phyloP scores from a whole-genome alignment of 148 eudicot species.

The Gaultheria prostrata region DNA sequence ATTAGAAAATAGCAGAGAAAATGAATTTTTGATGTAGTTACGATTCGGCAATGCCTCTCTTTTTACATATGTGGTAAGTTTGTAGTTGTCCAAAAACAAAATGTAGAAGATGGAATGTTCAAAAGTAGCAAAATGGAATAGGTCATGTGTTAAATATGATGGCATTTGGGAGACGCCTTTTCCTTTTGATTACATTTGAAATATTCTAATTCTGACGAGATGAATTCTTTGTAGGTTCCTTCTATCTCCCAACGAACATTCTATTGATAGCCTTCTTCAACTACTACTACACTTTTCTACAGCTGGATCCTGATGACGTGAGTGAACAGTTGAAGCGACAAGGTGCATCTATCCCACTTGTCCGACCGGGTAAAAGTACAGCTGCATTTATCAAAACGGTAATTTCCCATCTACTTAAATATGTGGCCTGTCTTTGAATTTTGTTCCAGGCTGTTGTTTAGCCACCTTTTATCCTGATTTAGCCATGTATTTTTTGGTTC shows the following conservation, averaged over 20 bases:
- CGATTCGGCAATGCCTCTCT: neutral
- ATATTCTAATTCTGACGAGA: neutral
- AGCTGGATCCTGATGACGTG: conserved; percentile 95
- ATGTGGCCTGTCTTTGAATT: neutral
- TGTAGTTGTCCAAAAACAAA: neutral
- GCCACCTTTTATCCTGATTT: neutral
- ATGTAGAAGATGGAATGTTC: neutral
- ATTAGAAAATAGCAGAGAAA: neutral
- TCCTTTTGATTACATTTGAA: neutral
- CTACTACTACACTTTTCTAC: conserved; percentile 93
- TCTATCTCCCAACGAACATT: conserved; percentile 83
- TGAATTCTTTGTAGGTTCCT: conserved; percentile 50
- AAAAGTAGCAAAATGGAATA: neutral
- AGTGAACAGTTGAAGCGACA: conserved; percentile 96
- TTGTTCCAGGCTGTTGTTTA: neutral
- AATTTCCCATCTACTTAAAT: conserved; percentile 13
- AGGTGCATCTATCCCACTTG: conserved; percentile 96
- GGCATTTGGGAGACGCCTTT: neutral
- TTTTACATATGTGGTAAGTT: neutral
- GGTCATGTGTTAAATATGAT: neutral
- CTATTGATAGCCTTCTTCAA: conserved; percentile 90
- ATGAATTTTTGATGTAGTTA: neutral
- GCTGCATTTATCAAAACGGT: conserved; percentile 84
- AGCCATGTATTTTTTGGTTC: neutral
- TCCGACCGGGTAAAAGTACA: conserved; percentile 89